Percentiles rank a stretch among this genome's conserved stretches.
Conservation (phyloP, 2,329 filamentous ascomycete genomes). For the Elsinoe fawcettii region DNA sequence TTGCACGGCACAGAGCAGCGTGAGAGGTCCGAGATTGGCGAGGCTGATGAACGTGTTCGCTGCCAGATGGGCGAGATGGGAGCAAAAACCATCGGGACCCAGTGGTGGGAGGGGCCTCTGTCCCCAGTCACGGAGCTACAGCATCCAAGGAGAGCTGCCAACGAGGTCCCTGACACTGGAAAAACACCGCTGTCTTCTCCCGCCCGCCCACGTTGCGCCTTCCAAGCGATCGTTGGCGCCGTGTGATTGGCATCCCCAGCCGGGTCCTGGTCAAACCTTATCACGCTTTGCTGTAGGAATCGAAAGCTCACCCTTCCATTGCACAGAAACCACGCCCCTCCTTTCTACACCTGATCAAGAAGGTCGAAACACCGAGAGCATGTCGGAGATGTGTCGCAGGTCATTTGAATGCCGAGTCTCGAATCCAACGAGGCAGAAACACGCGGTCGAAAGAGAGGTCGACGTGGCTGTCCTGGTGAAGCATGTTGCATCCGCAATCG, state of each 20-base stretch:
- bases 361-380: conserved; percentile 1
- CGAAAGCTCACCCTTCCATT: neutral
- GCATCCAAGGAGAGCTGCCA: too few species aligned
- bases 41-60: neutral
- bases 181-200: conserved; percentile 2
- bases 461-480: neutral
- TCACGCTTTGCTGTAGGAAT: neutral
- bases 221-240: conserved; percentile 13
- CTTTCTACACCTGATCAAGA: conserved; percentile 1
- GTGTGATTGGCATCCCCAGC: conserved; percentile 10
- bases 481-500: neutral
- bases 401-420: neutral
- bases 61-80: conserved; percentile 6
- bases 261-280: conserved; percentile 5
- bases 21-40: conserved; percentile 9
- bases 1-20: conserved; percentile 1
- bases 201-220: conserved; percentile 5
- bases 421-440: neutral
- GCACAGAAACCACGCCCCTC: neutral
- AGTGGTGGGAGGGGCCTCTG: neutral
- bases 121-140: conserved; percentile 1
- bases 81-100: neutral
- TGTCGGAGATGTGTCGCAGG: neutral
- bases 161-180: neutral
- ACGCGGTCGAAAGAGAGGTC: neutral